These are phyloP conservation scores for Geotrichum reessii DNA, from an alignment of 1,139 yeast genomes.

Conservation along the genomic window DNA sequence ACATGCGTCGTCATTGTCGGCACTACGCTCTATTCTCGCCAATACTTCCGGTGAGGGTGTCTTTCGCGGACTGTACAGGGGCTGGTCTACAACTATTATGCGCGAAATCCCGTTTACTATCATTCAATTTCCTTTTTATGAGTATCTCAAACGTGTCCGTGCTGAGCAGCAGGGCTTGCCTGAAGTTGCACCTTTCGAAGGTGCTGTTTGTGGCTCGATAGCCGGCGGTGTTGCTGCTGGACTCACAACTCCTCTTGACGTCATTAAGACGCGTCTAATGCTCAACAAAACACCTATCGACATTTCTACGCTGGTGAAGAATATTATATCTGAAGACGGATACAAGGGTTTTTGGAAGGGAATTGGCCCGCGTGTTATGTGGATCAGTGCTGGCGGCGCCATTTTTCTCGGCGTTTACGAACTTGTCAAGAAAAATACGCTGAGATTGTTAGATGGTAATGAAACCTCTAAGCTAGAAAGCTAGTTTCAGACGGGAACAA, in stretches of 20 bases:
- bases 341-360: slow-evolving; percentile 66
- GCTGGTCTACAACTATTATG: slow-evolving; percentile 87
- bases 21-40: slow-evolving; percentile 55
- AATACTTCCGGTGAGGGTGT: slow-evolving; percentile 72
- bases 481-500: background rate
- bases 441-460: slow-evolving; percentile 3
- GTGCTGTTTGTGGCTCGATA: slow-evolving; percentile 89
- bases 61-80: slow-evolving; percentile 74
- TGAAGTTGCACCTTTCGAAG: slow-evolving; percentile 57
- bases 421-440: slow-evolving; percentile 44
- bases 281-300: slow-evolving; percentile 51
- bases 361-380: slow-evolving; percentile 88
- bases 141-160: slow-evolving; percentile 56
- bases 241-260: slow-evolving; percentile 86
- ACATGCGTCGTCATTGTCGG: slow-evolving; percentile 56
- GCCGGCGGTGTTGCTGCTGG: slow-evolving; percentile 98
- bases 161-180: slow-evolving; percentile 29
- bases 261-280: slow-evolving; percentile 88
- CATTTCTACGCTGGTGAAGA: slow-evolving; percentile 33
- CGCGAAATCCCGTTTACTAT: slow-evolving; percentile 94
- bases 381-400: slow-evolving; percentile 99
- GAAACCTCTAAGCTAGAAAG: background rate
- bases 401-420: slow-evolving; percentile 93
- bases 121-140: slow-evolving; percentile 92
- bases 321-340: slow-evolving; percentile 61